Evolutionary conservation across 805 yeast genomes (phyloP), one percentile per base, ranked within the genome.

Genomic region (Schwanniomyces pseudopolymorphus): DNA sequence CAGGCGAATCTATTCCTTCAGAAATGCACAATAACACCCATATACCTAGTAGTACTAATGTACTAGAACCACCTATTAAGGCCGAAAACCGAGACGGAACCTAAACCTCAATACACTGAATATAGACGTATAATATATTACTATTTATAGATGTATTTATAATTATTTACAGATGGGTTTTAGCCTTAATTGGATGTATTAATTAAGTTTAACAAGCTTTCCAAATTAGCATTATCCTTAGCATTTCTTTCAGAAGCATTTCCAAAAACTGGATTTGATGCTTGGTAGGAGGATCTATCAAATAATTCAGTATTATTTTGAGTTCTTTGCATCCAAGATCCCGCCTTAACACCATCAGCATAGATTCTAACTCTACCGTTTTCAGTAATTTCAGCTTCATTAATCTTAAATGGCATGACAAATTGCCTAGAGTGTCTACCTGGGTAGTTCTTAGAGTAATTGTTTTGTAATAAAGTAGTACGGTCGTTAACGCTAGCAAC

Each of bases 351-450:
- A 42, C 75, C 75, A 45, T 69, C 72, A 3, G 70, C 76, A 40
- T 61, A 62, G 42, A 72, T 48, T 45, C 63, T 69, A 24, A 72
- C 66, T 17, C 64, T 53, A 20, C 77, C 78, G n/a, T 53, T 53
- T 5, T 67, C 62, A 17, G 66, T 54, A 40, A 73, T 51, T 49
- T 68, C 74, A 11, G 72, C 75, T 40, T 68, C 72, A 25, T 59
- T 64, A 25, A 72, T 52, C 57, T 68, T 65, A 57, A 72, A 73
- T 20, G 78, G 77, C 58, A 71, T 57, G 38, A 62, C 65, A 50
- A 72, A 71, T 52, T 73, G 78, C 55, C 74, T 66, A 33, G 70
- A 59, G 51, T 70, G 72, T 48, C 62, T 71, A 4, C 75, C 75
- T 21, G 76, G 71, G 36, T 58, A 60, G 49, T 68, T 70, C 47